Evolutionary conservation across 1,284 basidiomycete genomes (phyloP), one percentile per base, ranked within the genome.

Genomic region (Cryptococcus maquisensis): DNA sequence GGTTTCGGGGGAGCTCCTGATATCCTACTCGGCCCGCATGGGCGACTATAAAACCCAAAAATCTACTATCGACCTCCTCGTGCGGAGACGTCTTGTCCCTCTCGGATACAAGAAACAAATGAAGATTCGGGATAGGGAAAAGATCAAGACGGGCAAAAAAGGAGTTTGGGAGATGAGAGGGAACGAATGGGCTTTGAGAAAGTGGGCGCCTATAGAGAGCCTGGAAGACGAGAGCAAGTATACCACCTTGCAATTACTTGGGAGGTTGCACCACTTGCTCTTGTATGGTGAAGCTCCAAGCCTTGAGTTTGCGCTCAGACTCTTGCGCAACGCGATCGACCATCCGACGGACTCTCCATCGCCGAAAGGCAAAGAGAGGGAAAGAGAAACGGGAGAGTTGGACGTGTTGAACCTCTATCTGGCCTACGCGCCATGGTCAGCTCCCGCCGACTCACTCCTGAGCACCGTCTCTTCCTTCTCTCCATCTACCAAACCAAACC

Each of bases 131-230:
- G 9, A 10, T 45, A 46, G 26, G 41, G 13, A 36, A 46, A 50
- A 28, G 42, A 10, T 32, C 7, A 6, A 7, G 28, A 32, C 28
- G 6, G 10, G 28, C 28, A 52, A 32, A 43, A 3, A 16, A 8
- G 24, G 24, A 0, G 16, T 18, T 10, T 24, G 24, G 20, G 23
- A 44, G n/a, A 21, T 39, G 15, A 23, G 51, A 45, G 39, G 48
- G n/a, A 61, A 61, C 32, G 43, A 45, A 48, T 54, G 57, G 56
- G 49, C 56, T 6, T n/a, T 49, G 24, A 49, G 52, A 26, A 49
- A 28, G 21, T 52, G 39, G 24, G 54, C 60, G 2, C 60, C 56
- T 12, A n/a, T 56, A n/a, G 47, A 49, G 12, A 21, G 36, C 23
- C 20, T 57, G 10, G 7, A 47, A 15, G 26, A 51, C 58, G 3